Percentiles rank a stretch among this genome's conserved stretches.
These are phyloP conservation scores for Lathyrus tuberosus DNA, from an alignment of 306 rosid genomes.

Conservation along the genomic window DNA sequence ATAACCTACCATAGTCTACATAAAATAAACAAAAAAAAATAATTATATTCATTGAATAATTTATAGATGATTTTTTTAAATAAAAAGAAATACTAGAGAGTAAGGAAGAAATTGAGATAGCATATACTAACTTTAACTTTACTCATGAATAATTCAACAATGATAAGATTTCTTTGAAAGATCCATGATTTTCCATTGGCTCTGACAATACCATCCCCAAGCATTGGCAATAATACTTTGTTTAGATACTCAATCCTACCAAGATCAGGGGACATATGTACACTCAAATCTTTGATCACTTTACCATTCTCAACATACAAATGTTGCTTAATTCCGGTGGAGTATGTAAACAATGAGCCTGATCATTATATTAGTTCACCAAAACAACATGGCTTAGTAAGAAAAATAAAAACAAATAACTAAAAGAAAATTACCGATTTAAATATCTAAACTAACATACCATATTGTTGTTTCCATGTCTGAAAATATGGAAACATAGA, in stretches of 20 bases:
- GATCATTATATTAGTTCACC: not conserved
- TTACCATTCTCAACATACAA: constrained; percentile 33
- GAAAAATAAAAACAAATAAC: not conserved
- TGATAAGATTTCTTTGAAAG: constrained; percentile 47
- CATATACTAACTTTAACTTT: constrained; percentile 43
- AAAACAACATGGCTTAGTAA: not conserved
- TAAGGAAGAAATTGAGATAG: too few species aligned
- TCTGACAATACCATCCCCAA: constrained; percentile 39
- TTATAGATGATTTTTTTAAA: too few species aligned
- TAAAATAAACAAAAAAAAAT: too few species aligned
- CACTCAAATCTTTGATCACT: constrained; percentile 26
- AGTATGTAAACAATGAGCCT: constrained; percentile 41
- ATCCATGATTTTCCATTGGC: constrained; percentile 31
- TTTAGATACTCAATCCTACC: constrained; percentile 37
- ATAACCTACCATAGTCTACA: too few species aligned
- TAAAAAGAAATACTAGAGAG: too few species aligned
- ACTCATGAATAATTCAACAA: constrained; percentile 43
- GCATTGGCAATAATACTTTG: constrained; percentile 31
- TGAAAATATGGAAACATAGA: constrained; percentile 42
- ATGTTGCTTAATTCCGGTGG: constrained; percentile 44
- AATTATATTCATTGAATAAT: too few species aligned
- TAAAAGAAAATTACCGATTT: not conserved
- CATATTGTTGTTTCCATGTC: constrained; percentile 37
- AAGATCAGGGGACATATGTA: constrained; percentile 31
- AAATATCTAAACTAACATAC: constrained; percentile 5